Evolutionary conservation across 2,329 filamentous ascomycete species (phyloP).

Genomic region (Botrytis cinerea): DNA sequence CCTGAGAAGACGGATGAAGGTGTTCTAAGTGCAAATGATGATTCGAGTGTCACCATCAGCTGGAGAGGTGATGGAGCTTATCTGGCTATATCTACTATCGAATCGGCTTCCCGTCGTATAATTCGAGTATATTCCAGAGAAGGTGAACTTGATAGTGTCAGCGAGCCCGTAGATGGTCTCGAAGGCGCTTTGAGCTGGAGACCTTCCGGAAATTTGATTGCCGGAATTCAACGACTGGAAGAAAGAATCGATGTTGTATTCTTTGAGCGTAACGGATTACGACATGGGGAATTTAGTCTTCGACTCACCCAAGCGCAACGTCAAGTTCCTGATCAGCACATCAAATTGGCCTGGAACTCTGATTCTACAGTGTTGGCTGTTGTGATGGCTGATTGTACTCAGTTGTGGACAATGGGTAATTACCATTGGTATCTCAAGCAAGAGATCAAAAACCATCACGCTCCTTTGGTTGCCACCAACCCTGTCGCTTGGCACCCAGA

Average conservation of each 20-base stretch:
- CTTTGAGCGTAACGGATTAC: conserved; percentile 94
- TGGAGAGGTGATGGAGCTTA: conserved; percentile 96
- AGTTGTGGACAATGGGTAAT: conserved; percentile 96
- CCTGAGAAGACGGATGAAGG: conserved; percentile 91
- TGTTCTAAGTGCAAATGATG: conserved; percentile 70
- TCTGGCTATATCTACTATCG: conserved; percentile 81
- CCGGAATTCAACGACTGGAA: conserved; percentile 73
- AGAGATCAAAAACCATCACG: conserved; percentile 59
- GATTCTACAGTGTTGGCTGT: conserved; percentile 91
- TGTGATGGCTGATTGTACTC: conserved; percentile 70
- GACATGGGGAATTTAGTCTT: conserved; percentile 92
- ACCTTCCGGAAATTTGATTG: conserved; percentile 85
- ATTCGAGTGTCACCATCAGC: conserved; percentile 71
- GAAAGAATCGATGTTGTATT: conserved; percentile 82
- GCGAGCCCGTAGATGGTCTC: conserved; percentile 91
- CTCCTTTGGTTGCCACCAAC: conserved; percentile 41
- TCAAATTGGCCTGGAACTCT: conserved; percentile 80
- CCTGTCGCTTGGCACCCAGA: conserved; percentile 77
- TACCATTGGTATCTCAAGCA: conserved; percentile 99
- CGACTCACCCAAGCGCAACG: conserved; percentile 63
- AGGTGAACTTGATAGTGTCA: conserved; percentile 87
- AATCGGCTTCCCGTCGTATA: conserved; percentile 68
- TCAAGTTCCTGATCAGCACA: conserved; percentile 55
- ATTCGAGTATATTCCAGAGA: conserved; percentile 91
- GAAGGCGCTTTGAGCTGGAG: conserved; percentile 88